A percentile compares a stretch with the other conserved stretches of the same genome.
phyloP scores from a whole-genome alignment of 495 filamentous ascomycete genomes.

The Aspergillus coremiiformis region DNA sequence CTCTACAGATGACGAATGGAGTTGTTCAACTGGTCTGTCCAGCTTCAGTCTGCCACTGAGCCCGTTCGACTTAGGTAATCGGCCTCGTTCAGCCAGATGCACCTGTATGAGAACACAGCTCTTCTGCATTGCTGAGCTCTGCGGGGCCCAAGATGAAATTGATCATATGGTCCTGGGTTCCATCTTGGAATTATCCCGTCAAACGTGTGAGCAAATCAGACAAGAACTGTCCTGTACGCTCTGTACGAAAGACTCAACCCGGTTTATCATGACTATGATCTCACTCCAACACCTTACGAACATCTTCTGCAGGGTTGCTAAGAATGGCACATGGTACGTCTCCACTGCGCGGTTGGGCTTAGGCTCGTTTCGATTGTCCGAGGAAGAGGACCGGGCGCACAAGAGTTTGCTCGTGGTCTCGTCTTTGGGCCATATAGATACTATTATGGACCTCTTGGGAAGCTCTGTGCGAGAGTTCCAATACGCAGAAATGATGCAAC shows the following conservation, averaged over 20 bases:
- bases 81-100: not conserved
- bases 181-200: not conserved
- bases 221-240: not conserved
- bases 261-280: not conserved
- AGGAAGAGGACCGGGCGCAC: not conserved
- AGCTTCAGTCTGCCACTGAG: not conserved
- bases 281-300: not conserved
- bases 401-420: not conserved
- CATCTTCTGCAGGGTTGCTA: not conserved
- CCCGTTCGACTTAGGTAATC: not conserved
- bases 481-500: not conserved
- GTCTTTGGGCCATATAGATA: not conserved
- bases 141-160: not conserved
- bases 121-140: not conserved
- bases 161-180: not conserved
- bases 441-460: not conserved
- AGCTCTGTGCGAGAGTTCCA: not conserved
- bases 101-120: not conserved
- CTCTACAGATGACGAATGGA: not conserved
- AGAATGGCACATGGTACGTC: not conserved
- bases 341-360: not conserved
- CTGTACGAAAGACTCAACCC: not conserved
- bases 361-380: not conserved
- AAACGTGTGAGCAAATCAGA: not conserved
- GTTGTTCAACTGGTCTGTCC: not conserved